Conservation (phyloP, 2,329 filamentous ascomycete genomes). For the Zymoseptoria tritici region DNA sequence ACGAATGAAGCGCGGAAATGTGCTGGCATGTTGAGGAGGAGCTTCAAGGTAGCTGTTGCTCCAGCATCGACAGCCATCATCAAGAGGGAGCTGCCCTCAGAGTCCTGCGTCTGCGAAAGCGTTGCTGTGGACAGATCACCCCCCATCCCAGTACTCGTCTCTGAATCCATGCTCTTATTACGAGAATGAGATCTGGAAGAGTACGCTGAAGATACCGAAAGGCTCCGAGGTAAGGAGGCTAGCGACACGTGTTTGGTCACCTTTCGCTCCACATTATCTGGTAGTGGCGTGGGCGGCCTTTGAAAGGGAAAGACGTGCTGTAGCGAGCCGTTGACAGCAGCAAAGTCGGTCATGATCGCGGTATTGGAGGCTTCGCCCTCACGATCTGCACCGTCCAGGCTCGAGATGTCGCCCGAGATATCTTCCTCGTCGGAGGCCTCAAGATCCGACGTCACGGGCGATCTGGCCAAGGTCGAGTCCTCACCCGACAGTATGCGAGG, state of each 20-base stretch:
- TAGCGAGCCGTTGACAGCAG: slow-evolving; percentile 43
- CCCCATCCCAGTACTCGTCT: slow-evolving; percentile 60
- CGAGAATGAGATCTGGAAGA: slow-evolving; percentile 66
- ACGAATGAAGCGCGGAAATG: slow-evolving; percentile 67
- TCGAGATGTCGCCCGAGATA: slow-evolving; percentile 1
- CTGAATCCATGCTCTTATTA: slow-evolving; percentile 68
- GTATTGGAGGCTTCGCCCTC: background rate
- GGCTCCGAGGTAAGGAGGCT: slow-evolving; percentile 65
- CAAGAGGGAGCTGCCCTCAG: slow-evolving; percentile 69
- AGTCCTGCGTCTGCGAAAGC: slow-evolving; percentile 62
- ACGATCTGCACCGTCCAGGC: background rate
- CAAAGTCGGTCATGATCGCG: slow-evolving; percentile 19
- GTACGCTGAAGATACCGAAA: slow-evolving; percentile 77
- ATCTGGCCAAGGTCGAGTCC: slow-evolving; percentile 13
- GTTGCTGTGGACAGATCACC: slow-evolving; percentile 80
- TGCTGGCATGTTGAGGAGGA: slow-evolving; percentile 68
- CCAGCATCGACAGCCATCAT: slow-evolving; percentile 52
- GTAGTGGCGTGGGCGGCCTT: slow-evolving; percentile 46
- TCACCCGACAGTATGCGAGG: slow-evolving; percentile 34
- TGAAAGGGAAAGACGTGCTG: slow-evolving; percentile 92
- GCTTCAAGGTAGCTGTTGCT: slow-evolving; percentile 64
- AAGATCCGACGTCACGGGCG: slow-evolving; percentile 11
- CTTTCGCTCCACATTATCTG: slow-evolving; percentile 43
- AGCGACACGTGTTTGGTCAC: slow-evolving; percentile 73
- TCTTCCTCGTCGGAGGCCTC: slow-evolving; percentile 19